Evolutionary conservation across 176 grass and related monocot species (phyloP), one percentile per base, ranked within the genome.

Genomic region (Oryza officinalis): DNA sequence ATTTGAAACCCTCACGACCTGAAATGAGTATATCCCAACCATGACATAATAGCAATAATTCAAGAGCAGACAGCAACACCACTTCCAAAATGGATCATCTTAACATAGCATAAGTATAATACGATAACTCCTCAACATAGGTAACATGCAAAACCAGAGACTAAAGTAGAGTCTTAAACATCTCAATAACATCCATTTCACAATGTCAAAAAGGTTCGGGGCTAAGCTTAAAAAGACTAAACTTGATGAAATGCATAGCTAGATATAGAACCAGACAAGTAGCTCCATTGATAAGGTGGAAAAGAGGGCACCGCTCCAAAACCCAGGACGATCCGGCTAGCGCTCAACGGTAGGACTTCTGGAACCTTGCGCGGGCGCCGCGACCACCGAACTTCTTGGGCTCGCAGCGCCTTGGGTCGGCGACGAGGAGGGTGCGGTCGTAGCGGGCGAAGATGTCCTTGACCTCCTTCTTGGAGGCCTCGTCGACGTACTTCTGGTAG

Each of bases 361-460:
- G 93, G 88, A 95, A 95, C 49, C 93, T 87, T 1, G 93, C 83
- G 22, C 93, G 93, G 45, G 93, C 93, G 4, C 93, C 93, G 33
- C 93, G 93, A 2, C 93, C 93, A 0, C 93, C 93, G 47, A 95
- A 95, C 83, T 95, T 95, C 88, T 95, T 95, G 37, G 93, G 93
- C 88, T 95, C 93, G 71, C 93, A 95, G 40, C 93, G 87, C 32
- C 93, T 78, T 1, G 93, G 93, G 65, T 95, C 93, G 1, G 93
- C 93, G 40, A 95, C 93, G 68, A 95, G 93, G 60, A 95, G 91
- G 17, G 93, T 95, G 12, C 93, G 87, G 71, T 95, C 93, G 67
- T 92, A 95, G 67, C 93, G 88, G 14, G 25, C 75, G 63, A 95
- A 87, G 85, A 95, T 92, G 9, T 95, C 93, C 86, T 95, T 95